Conservation (phyloP, 2,329 filamentous ascomycete species). For the Penicillium sp. region DNA sequence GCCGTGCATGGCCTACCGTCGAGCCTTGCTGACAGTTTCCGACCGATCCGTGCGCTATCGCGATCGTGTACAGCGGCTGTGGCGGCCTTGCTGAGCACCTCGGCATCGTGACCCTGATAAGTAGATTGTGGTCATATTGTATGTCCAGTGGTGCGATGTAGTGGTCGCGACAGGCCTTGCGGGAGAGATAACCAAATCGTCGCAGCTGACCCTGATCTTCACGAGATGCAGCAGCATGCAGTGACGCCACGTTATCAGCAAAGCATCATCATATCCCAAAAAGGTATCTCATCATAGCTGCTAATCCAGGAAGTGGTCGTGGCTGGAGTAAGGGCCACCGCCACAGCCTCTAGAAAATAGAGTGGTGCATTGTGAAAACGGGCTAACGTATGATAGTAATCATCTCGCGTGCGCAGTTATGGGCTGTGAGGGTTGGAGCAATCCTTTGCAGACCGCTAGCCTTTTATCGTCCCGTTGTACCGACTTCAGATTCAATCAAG, state of each 20-base stretch:
- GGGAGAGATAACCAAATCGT: background rate
- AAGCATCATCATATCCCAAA: conserved; percentile 7
- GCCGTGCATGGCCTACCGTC: background rate
- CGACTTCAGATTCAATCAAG: background rate
- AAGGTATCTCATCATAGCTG: conserved; percentile 10
- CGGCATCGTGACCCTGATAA: conserved; percentile 4
- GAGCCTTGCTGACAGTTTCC: conserved; percentile 13
- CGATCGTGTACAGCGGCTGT: conserved; percentile 26
- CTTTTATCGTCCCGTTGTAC: conserved; percentile 2
- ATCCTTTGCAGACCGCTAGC: conserved; percentile 16
- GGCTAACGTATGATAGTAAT: background rate
- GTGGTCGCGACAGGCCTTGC: background rate
- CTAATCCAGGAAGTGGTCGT: conserved; percentile 10
- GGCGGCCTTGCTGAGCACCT: conserved; percentile 21
- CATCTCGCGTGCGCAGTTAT: conserved; percentile 20
- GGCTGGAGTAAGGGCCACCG: conserved; percentile 17
- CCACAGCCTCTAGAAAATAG: background rate
- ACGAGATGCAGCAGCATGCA: conserved; percentile 10
- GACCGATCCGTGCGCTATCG: conserved; percentile 26
- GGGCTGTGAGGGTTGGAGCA: conserved; percentile 11
- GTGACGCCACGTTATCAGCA: conserved; percentile 23
- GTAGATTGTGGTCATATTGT: background rate
- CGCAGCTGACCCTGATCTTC: conserved; percentile 1
- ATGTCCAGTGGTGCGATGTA: background rate
- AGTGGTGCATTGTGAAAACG: background rate